Evolutionary conservation across 768 basidiomycete species (phyloP).

Genomic region (Chlorophyllum brunneum): DNA sequence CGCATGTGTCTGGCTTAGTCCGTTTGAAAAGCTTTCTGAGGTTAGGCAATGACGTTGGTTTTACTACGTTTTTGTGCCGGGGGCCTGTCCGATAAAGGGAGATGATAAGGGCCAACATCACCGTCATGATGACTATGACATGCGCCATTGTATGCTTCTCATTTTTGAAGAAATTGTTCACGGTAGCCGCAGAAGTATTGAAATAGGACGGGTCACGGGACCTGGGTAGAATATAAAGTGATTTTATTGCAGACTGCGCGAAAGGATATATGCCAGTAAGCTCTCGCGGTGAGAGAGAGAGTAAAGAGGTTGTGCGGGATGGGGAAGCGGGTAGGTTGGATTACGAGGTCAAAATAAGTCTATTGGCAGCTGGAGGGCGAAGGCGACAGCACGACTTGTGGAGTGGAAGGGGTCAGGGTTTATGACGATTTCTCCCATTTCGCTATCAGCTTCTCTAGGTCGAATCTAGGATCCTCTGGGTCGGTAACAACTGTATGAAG

Average conservation of each 20-base stretch:
- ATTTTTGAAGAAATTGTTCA: too few species aligned
- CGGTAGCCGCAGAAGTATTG: too few species aligned
- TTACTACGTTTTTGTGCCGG: too few species aligned
- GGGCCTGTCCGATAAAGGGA: too few species aligned
- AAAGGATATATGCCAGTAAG: constrained; percentile 7
- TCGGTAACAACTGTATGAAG: constrained; percentile 73
- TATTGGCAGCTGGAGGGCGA: constrained; percentile 18
- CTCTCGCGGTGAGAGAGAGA: constrained; percentile 1
- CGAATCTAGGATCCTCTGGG: constrained; percentile 93
- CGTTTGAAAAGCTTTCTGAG: too few species aligned
- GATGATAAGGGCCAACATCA: too few species aligned
- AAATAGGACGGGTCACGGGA: too few species aligned
- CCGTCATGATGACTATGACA: too few species aligned
- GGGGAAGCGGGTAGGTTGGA: background rate
- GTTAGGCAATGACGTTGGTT: too few species aligned
- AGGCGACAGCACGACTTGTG: constrained; percentile 12
- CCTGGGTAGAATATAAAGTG: too few species aligned
- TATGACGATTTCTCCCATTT: constrained; percentile 73
- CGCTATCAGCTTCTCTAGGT: constrained; percentile 85
- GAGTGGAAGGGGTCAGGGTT: constrained; percentile 21
- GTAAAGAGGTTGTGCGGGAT: background rate
- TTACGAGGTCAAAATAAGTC: constrained; percentile 15
- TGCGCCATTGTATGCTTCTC: too few species aligned
- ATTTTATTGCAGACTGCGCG: constrained; percentile 6
- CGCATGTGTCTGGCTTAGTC: too few species aligned